A percentile compares a stretch with the other conserved stretches of the same genome.
Conservation (phyloP, 306 rosid genomes). For the Arachis hypogaea region DNA sequence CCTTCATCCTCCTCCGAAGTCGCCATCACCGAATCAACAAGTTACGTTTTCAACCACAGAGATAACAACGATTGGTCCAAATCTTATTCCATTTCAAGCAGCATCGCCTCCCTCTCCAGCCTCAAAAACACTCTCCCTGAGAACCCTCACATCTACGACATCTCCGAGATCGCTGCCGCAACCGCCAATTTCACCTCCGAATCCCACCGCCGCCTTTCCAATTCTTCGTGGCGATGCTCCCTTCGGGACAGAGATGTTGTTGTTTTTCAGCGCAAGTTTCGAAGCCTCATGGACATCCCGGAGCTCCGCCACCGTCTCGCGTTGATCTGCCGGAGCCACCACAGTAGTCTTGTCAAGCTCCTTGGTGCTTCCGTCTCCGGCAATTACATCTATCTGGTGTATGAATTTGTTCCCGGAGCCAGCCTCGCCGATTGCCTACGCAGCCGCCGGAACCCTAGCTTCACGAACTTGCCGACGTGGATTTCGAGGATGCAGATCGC, state of each 20-base stretch:
- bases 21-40: constrained; percentile 43
- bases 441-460: constrained; percentile 72
- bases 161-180: constrained; percentile 73
- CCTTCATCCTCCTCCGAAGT: constrained; percentile 20
- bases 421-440: constrained; percentile 80
- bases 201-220: constrained; percentile 35
- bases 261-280: constrained; percentile 71
- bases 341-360: constrained; percentile 70
- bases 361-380: constrained; percentile 82
- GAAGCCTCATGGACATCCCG: constrained; percentile 49
- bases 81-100: constrained; percentile 62
- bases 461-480: constrained; percentile 74
- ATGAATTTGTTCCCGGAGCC: constrained; percentile 74
- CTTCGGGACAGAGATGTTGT: constrained; percentile 58
- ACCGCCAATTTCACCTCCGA: constrained; percentile 52
- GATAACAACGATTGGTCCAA: constrained; percentile 42
- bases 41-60: constrained; percentile 27
- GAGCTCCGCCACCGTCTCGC: constrained; percentile 61
- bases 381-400: constrained; percentile 59
- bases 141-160: constrained; percentile 63
- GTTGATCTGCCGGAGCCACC: constrained; percentile 67
- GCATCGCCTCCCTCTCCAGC: constrained; percentile 59
- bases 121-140: constrained; percentile 72
- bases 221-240: constrained; percentile 77
- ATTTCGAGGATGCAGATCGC: constrained; percentile 80